Base-by-base conservation (phyloP, 805 yeast genomes). In the Wickerhamomyces alni region DNA sequence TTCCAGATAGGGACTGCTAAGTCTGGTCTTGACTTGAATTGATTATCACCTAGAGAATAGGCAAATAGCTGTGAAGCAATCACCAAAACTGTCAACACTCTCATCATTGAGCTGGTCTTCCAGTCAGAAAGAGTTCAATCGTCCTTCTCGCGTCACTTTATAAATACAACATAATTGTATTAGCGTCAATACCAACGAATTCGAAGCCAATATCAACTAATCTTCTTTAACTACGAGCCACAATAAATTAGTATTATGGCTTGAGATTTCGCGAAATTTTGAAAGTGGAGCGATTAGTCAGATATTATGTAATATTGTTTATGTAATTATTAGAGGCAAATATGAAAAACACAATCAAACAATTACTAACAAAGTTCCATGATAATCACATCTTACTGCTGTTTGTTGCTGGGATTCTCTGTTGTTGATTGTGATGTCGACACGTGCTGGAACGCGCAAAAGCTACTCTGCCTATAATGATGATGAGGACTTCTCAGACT, bases 1-100 rank as follows among this genome's bases (percentile, higher is more conserved):
- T 64, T 62, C 45, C 62, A 50, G 5, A 31, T 40, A 11, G 67
- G 67, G 12, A 61, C 58, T 6, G 65, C 41, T 33, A 64, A 52
- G 39, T 64, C 69, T 3, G 67, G 63, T 33, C 67, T 48, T 6
- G 67, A 55, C 35, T 58, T 55, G 54, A 47, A 62, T 35, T 52
- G 62, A 55, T 58, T 56, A 37, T 59, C 63, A n/a, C 58, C 64
- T 30, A 41, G 33, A 15, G 45, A 51, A n/a, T 11, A 33, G 7
- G 32, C 13, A 26, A 22, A 35, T 8, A 37, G 12, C n/a, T 21
- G 27, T 17, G 27, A 17, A 7, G 24, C 8, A 10, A 32, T 5
- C 13, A 21, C 6, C 5, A 21, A 10, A 13, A 21, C 5, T 17
- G 9, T 13, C 13, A 4, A 11, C 17, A 32, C 13, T 22, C 17